Conservation (phyloP, 345 rosid genomes). For the Balakata baccata region DNA sequence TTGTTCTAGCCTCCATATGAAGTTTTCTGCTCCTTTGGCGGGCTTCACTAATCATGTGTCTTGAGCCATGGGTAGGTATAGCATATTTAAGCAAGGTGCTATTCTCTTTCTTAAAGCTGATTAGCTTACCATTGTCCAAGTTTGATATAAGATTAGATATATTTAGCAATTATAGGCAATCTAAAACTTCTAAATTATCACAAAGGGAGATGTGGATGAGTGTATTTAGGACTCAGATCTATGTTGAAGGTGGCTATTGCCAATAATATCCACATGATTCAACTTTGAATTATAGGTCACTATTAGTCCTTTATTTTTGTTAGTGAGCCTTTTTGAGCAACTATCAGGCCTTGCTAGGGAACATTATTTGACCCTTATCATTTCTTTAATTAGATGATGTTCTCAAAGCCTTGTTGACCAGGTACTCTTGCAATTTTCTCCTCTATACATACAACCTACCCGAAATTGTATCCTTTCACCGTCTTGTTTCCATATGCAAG, state of each 20-base stretch:
- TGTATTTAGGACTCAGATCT: background rate
- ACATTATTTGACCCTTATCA: background rate
- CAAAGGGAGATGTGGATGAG: background rate
- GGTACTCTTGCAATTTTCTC: background rate
- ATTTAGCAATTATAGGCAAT: conserved; percentile 1
- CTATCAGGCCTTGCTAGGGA: conserved; percentile 1
- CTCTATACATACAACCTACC: too few relatives aligned
- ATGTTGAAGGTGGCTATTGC: background rate
- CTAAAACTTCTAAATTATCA: background rate
- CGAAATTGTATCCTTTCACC: background rate
- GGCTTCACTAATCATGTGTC: background rate
- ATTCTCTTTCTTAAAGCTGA: background rate
- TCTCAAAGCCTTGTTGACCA: background rate
- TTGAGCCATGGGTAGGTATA: background rate
- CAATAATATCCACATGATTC: background rate
- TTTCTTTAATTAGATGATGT: background rate
- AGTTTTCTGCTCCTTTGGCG: background rate
- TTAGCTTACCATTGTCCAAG: background rate
- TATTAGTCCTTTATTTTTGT: background rate
- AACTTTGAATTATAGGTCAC: background rate
- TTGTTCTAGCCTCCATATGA: background rate
- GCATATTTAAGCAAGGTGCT: too few relatives aligned
- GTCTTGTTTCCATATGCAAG: background rate
- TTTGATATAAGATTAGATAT: background rate
- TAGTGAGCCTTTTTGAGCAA: background rate